Base-by-base conservation (phyloP, 2,329 filamentous ascomycete genomes). In the Allantophomopsis cytisporea region DNA sequence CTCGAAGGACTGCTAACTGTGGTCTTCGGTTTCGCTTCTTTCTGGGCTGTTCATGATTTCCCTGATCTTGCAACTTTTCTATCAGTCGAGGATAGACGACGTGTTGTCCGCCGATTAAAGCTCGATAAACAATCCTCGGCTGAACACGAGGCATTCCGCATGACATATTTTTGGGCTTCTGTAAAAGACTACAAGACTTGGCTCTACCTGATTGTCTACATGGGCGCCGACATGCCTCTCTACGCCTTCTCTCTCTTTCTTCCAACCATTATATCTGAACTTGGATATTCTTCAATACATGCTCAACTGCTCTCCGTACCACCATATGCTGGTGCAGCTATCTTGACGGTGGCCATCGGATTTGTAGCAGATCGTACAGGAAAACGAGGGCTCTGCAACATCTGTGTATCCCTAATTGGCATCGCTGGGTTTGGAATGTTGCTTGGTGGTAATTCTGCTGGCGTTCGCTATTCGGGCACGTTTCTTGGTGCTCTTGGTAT, bases 401-500 rank as follows among this genome's bases (percentile, higher is more conserved):
- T 94, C 20, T 43, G 55, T 13, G 70, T 80, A 16, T 80, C 83
- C 0, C 39, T 82, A 0, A 50, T 94, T 3, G 86, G 80, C 8
- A 79, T 93, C 13, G 59, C 65, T 0, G 89, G 88, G 0, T 95
- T 94, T 54, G 57, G 68, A 31, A 87, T 95, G 79, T 68, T 94
- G 2, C 65, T 94, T 2, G 75, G 73, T 1, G 74, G 73, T 4
- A 63, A 69, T 3, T 64, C 65, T 5, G 66, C 86, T 0, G 69
- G 66, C 0, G 76, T 89, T 1, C 79, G 87, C 52, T 95, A 95
- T 55, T 82, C 79, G 0, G 88, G 83, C 0, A 83, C 77, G 0
- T 95, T 94, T 58, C 65, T 95, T 0, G 87, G 81, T 0, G 87
- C 88, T 0, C 65, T 89, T 41, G 87, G 88, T 1, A 94, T 94